Evolutionary conservation across 345 rosid species (phyloP), one percentile per base, ranked within the genome.

Genomic region (Boechera stricta): DNA sequence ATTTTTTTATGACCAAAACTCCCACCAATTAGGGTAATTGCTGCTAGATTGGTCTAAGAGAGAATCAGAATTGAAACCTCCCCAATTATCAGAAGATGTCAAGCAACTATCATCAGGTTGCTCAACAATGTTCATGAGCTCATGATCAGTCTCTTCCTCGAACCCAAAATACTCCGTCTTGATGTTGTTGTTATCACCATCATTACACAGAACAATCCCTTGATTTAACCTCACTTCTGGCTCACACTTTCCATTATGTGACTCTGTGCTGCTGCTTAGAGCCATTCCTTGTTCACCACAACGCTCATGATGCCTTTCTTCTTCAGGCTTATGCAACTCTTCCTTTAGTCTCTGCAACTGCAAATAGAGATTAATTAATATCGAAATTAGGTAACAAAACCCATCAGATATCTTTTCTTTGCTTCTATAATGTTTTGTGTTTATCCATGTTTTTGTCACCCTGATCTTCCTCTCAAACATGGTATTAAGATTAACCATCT

Each of bases 281-380:
- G 77, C 80, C 26, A 67, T 55, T 44, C 56, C 67, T 59, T 75
- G 76, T 11, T 78, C 45, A 62, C 18, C 80, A 18, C 48, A 73
- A 33, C 69, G 49, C 75, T 73, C 70, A 12, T 57, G 38, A 36
- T 52, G 38, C 11, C 35, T 76, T 48, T 36, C 77, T 12, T 69
- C 84, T 32, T 68, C 48, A 3, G 80, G 56, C 52, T 78, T 81
- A 12, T 12, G 80, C 26, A 84, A 31, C 66, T 74, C 66, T 69
- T 82, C 86, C 33, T 73, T 85, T 47, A 88, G 69, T 78, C 70
- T 84, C 80, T 87, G 82, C 79, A 92, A 55, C 97, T 92, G 86
- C 67, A 64, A 9, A 67, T 11, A 54, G 28, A 41, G 57, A 64
- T 64, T 62, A 24, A 36, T 55, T 47, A 57, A 57, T 45, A 52